Evolutionary conservation across 345 rosid species (phyloP).

Genomic region (Ceriops decandra): DNA sequence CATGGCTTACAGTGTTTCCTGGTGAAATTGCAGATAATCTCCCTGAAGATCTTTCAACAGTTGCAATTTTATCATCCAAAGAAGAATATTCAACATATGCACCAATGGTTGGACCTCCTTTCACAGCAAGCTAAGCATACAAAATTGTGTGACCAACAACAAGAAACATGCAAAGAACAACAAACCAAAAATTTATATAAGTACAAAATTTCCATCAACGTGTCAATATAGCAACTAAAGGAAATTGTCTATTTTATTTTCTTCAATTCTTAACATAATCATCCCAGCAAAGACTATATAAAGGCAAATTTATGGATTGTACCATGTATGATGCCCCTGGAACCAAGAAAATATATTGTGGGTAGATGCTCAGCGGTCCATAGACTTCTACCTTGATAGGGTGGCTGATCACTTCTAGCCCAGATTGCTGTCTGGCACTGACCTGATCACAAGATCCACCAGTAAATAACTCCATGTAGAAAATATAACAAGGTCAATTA

Average conservation of each 20-base stretch:
- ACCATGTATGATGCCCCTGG: conserved; percentile 92
- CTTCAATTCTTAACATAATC: neutral
- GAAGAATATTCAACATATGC: conserved; percentile 56
- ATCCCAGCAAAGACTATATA: neutral
- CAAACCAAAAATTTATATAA: neutral
- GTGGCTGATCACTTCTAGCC: conserved; percentile 69
- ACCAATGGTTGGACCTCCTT: conserved; percentile 88
- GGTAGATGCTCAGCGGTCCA: conserved; percentile 72
- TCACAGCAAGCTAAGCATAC: conserved; percentile 51
- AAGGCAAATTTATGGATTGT: conserved; percentile 21
- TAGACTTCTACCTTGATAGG: conserved; percentile 78
- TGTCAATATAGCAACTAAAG: conserved; percentile 2
- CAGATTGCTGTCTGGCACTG: conserved; percentile 70
- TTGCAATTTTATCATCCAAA: conserved; percentile 51
- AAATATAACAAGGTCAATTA: neutral
- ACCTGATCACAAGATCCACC: conserved; percentile 49
- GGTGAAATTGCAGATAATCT: conserved; percentile 64
- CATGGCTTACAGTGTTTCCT: conserved; percentile 74
- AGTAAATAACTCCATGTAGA: conserved; percentile 19
- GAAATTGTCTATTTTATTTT: conserved; percentile 2
- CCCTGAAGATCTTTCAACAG: conserved; percentile 59
- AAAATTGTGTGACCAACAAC: conserved; percentile 7
- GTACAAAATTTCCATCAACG: neutral
- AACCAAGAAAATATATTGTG: conserved; percentile 62
- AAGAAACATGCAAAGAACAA: conserved; percentile 11